Conservation (phyloP, 2,329 filamentous ascomycete species). For the Alternaria tenuissima region DNA sequence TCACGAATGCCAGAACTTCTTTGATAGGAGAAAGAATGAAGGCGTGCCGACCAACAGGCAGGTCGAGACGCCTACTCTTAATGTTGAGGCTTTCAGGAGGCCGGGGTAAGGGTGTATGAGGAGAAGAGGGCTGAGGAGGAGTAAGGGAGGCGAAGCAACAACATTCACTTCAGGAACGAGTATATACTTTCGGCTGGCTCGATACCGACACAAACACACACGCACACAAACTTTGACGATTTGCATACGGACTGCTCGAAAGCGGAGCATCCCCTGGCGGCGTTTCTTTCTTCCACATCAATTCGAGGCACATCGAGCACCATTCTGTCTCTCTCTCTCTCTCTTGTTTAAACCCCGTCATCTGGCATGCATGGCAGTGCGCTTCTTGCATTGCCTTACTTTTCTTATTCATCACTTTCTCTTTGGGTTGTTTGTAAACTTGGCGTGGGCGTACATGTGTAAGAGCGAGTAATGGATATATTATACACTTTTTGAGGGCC, state of each 20-base stretch:
- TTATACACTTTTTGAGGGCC: background rate
- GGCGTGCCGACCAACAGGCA: constrained; percentile 71
- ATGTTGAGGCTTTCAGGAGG: constrained; percentile 69
- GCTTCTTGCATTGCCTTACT: constrained; percentile 32
- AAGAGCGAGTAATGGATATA: constrained; percentile 2
- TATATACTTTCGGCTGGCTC: constrained; percentile 29
- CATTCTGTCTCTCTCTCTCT: background rate
- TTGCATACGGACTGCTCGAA: constrained; percentile 24
- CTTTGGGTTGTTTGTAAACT: background rate
- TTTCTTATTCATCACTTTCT: constrained; percentile 3
- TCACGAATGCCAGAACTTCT: constrained; percentile 81
- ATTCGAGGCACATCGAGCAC: constrained; percentile 1
- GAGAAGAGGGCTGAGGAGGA: background rate
- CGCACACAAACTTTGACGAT: constrained; percentile 18
- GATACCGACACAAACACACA: constrained; percentile 22
- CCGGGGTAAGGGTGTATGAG: constrained; percentile 39
- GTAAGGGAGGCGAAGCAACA: background rate
- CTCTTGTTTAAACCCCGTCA: constrained; percentile 16
- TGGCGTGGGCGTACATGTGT: background rate
- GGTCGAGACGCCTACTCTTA: constrained; percentile 73
- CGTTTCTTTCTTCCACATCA: constrained; percentile 12
- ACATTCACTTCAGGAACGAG: constrained; percentile 1
- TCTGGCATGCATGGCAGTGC: constrained; percentile 37
- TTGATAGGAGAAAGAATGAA: constrained; percentile 77
- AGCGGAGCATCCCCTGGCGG: constrained; percentile 13